These are phyloP conservation scores for Penicillium sp. DNA, from an alignment of 2,329 filamentous ascomycete species.

Conservation along the genomic window DNA sequence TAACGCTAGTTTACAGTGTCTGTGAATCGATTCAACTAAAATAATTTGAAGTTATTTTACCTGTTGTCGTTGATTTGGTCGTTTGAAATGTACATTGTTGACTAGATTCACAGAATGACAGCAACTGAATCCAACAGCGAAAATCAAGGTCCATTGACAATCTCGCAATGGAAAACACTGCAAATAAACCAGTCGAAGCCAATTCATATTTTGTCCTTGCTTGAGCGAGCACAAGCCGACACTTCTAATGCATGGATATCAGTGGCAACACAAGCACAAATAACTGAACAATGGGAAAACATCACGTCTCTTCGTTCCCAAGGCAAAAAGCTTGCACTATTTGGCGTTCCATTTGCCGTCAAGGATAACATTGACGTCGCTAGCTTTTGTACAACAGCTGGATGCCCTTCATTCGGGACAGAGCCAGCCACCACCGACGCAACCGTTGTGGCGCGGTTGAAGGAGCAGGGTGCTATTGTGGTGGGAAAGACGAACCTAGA, in stretches of 20 bases:
- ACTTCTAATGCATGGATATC: neutral
- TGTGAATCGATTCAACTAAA: no score
- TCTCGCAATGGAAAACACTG: no score
- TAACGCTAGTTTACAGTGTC: no score
- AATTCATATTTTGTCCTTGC: no score
- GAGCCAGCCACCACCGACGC: conserved; percentile 43
- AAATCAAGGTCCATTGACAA: no score
- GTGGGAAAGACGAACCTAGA: conserved; percentile 60
- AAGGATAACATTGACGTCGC: conserved; percentile 49
- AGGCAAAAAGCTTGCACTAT: conserved; percentile 34
- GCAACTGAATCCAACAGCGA: no score
- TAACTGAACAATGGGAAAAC: neutral
- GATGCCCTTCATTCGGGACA: conserved; percentile 46
- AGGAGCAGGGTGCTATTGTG: conserved; percentile 51
- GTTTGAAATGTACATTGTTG: no score
- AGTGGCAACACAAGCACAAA: neutral
- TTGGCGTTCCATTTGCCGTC: conserved; percentile 47
- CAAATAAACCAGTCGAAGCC: no score
- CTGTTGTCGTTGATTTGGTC: no score
- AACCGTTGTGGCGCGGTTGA: conserved; percentile 44
- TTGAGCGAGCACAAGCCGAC: no score
- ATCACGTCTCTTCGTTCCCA: neutral
- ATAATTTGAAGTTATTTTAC: no score
- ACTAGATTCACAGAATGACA: no score
- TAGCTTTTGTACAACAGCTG: conserved; percentile 45